Percentiles rank a stretch among this genome's conserved stretches.
Conservation (phyloP, 1,284 basidiomycete genomes). For the Fomitopsis betulina region DNA sequence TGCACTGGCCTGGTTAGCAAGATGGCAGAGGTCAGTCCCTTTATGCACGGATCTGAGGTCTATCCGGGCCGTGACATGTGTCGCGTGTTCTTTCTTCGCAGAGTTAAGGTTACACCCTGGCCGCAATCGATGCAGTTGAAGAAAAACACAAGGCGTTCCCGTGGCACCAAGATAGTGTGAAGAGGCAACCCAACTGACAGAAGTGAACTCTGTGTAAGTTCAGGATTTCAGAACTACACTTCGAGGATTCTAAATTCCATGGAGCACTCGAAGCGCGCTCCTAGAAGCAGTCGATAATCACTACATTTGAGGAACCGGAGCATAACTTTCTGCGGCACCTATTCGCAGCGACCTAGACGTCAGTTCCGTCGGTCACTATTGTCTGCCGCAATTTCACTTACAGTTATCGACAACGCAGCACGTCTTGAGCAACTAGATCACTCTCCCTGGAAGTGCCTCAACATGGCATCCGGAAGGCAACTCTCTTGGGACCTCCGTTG, state of each 20-base stretch:
- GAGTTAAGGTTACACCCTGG: background rate
- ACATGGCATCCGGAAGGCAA: constrained; percentile 23
- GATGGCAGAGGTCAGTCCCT: too few relatives aligned
- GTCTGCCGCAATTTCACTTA: too few relatives aligned
- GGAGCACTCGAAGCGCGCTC: too few relatives aligned
- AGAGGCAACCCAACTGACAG: background rate
- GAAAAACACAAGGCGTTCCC: background rate
- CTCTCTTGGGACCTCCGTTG: constrained; percentile 33
- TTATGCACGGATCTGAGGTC: too few relatives aligned
- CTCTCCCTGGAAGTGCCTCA: background rate
- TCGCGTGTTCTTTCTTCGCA: background rate
- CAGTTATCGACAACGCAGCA: background rate
- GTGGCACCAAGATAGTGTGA: background rate
- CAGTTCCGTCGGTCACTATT: too few relatives aligned
- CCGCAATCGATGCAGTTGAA: background rate
- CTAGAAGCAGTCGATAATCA: too few relatives aligned
- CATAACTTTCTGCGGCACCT: too few relatives aligned
- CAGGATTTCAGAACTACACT: background rate
- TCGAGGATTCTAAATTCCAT: background rate
- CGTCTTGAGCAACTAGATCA: background rate
- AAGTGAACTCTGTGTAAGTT: too few relatives aligned
- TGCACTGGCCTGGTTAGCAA: too few relatives aligned
- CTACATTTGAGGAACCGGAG: too few relatives aligned
- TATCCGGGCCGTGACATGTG: background rate
- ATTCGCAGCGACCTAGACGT: too few relatives aligned